Evolutionary conservation across 192 early-diverging fungal species (phyloP).

Genomic region (Chytriomyces confervae): DNA sequence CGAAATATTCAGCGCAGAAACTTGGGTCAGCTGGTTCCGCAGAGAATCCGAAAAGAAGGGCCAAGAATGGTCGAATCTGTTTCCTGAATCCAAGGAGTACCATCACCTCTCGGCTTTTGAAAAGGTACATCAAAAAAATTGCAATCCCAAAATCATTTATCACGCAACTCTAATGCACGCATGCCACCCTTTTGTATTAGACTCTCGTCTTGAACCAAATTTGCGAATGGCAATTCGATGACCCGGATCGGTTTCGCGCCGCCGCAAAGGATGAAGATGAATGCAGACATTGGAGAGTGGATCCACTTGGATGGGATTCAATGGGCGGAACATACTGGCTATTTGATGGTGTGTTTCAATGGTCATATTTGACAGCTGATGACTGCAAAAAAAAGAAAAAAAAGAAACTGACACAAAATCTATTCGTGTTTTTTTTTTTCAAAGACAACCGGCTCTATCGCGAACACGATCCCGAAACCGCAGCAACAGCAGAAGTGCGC

Average conservation of each 20-base stretch:
- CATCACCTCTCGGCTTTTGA: constrained; percentile 53
- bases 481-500: too few species aligned
- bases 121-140: constrained; percentile 47
- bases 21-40: constrained; percentile 40
- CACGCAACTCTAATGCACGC: too few species aligned
- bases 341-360: constrained; percentile 69
- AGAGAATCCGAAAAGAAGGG: constrained; percentile 44
- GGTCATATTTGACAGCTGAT: neutral
- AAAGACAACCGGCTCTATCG: constrained; percentile 77
- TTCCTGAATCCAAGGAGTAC: constrained; percentile 50
- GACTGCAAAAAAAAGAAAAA: neutral
- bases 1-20: constrained; percentile 39
- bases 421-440: neutral
- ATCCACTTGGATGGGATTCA: constrained; percentile 74
- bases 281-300: constrained; percentile 71
- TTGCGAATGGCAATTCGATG: constrained; percentile 74
- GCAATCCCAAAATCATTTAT: constrained; percentile 7
- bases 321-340: constrained; percentile 75
- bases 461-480: constrained; percentile 39
- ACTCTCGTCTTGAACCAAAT: constrained; percentile 49
- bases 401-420: neutral
- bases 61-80: constrained; percentile 44
- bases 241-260: constrained; percentile 67
- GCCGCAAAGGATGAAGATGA: constrained; percentile 62
- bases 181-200: constrained; percentile 16